phyloP scores from a whole-genome alignment of 306 rosid species.

The Sindora glabra region DNA sequence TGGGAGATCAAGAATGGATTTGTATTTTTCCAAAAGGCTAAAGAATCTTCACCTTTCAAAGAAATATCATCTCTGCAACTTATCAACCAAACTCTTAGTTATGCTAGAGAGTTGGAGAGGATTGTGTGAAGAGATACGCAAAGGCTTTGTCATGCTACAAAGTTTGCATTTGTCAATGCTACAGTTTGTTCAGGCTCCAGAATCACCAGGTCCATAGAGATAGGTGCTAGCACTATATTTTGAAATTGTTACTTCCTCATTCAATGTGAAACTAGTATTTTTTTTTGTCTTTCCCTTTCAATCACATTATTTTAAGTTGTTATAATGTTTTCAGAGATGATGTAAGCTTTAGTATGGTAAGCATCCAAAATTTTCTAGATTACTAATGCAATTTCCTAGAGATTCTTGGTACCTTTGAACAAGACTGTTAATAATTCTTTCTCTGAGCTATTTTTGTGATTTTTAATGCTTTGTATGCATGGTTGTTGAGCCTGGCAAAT shows the following conservation, averaged over 20 bases:
- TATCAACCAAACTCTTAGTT: slow-evolving; percentile 96
- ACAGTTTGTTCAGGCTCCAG: too few relatives aligned
- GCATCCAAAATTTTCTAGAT: too few relatives aligned
- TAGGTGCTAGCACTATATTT: slow-evolving; percentile 10
- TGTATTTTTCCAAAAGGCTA: slow-evolving; percentile 74
- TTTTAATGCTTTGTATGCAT: neutral
- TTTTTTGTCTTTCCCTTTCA: too few relatives aligned
- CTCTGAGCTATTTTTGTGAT: neutral
- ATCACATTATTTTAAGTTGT: too few relatives aligned
- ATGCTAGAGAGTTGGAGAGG: slow-evolving; percentile 99
- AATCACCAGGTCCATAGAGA: slow-evolving; percentile 6
- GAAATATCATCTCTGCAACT: slow-evolving; percentile 95
- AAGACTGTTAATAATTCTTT: too few relatives aligned
- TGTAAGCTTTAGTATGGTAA: too few relatives aligned
- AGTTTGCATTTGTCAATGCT: neutral
- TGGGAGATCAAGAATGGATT: slow-evolving; percentile 71
- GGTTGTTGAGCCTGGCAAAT: too few relatives aligned
- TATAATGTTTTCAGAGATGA: too few relatives aligned
- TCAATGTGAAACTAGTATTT: too few relatives aligned
- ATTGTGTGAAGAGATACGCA: slow-evolving; percentile 49
- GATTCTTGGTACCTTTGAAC: too few relatives aligned
- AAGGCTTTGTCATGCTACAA: slow-evolving; percentile 12
- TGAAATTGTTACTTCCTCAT: too few relatives aligned
- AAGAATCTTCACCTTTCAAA: slow-evolving; percentile 91
- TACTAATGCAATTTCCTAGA: too few relatives aligned